Percentiles rank a stretch among this genome's conserved stretches.
These are phyloP conservation scores for Litchi chinensis DNA, from an alignment of 345 rosid species.

Conservation along the genomic window DNA sequence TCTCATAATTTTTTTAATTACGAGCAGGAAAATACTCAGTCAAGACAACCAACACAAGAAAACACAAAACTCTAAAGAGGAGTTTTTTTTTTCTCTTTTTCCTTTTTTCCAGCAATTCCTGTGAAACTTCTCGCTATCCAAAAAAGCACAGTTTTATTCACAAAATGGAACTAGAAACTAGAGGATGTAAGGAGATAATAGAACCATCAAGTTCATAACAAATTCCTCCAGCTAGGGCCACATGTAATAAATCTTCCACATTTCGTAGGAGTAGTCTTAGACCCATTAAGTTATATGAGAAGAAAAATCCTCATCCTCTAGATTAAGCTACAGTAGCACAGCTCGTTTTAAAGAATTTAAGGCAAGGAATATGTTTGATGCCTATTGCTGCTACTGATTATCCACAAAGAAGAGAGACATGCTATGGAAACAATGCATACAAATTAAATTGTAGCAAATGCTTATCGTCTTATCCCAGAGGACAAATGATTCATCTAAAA, in stretches of 20 bases:
- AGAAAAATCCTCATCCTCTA: not conserved
- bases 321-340: not conserved
- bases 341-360: slow-evolving; percentile 2
- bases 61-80: too few species aligned
- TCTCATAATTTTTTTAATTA: too few species aligned
- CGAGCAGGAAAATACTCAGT: not conserved
- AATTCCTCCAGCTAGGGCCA: not conserved
- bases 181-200: not conserved
- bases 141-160: not conserved
- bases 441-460: not conserved
- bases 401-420: not conserved
- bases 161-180: not conserved
- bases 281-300: not conserved
- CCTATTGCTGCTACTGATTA: not conserved
- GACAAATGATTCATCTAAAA: slow-evolving; percentile 4
- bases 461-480: not conserved
- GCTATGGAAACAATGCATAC: not conserved
- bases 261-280: not conserved
- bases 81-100: too few species aligned
- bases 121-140: not conserved
- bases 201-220: not conserved
- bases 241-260: not conserved
- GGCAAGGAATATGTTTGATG: not conserved
- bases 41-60: not conserved
- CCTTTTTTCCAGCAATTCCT: not conserved